A percentile compares a stretch with the other conserved stretches of the same genome.
Conservation (phyloP, 306 rosid genomes). For the Hippophae rhamnoides region DNA sequence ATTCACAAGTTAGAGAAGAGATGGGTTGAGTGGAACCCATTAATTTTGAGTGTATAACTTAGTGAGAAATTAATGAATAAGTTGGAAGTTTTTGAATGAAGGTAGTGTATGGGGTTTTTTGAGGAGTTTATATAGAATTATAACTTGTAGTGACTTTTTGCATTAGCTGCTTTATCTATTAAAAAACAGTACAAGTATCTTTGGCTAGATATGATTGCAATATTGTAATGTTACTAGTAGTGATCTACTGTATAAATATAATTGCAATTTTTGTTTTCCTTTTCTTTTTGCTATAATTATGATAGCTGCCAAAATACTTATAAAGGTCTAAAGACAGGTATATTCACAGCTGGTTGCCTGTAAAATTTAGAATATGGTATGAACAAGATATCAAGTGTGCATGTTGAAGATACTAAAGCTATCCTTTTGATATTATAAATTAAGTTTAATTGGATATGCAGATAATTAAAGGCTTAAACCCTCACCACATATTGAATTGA, state of each 20-base stretch:
- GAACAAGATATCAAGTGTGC: no score
- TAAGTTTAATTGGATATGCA: no score
- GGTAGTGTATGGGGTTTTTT: no score
- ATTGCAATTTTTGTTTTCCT: slow-evolving; percentile 13
- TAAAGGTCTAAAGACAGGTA: no score
- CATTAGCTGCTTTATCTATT: slow-evolving; percentile 13
- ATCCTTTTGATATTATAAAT: no score
- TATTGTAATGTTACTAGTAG: slow-evolving; percentile 10
- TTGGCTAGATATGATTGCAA: not conserved
- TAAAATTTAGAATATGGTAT: no score
- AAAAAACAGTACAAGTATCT: not conserved
- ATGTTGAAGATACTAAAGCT: no score
- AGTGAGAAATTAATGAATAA: slow-evolving; percentile 3
- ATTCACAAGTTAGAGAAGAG: slow-evolving; percentile 39
- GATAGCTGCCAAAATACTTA: no score
- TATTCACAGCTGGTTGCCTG: no score
- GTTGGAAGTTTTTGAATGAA: slow-evolving; percentile 6
- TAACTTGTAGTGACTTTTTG: not conserved
- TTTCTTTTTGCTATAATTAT: no score
- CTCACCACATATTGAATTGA: no score
- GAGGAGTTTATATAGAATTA: not conserved
- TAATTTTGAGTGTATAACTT: not conserved
- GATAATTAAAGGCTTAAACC: no score
- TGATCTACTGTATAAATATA: slow-evolving; percentile 10
- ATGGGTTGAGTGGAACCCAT: slow-evolving; percentile 17